These are phyloP conservation scores for Exophiala spinifera DNA, from an alignment of 2,329 filamentous ascomycete genomes.

Conservation along the genomic window DNA sequence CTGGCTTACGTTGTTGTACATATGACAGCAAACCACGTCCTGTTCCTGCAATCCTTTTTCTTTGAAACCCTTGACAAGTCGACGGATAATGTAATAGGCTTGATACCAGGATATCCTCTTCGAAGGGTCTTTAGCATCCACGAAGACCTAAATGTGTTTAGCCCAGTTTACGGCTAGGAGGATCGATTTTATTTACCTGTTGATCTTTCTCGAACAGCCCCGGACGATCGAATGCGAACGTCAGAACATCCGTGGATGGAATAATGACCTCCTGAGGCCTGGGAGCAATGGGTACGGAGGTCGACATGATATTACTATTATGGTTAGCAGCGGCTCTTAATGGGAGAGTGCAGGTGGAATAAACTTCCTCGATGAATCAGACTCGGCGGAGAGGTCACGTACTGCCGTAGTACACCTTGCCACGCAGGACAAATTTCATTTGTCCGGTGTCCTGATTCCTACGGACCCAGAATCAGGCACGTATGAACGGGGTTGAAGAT, in stretches of 20 bases:
- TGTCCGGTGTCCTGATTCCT: not conserved
- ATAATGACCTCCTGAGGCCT: constrained; percentile 4
- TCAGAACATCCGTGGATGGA: constrained; percentile 35
- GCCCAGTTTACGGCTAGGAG: not conserved
- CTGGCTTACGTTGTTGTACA: constrained; percentile 41
- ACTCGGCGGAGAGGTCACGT: not conserved
- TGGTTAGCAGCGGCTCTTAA: not conserved
- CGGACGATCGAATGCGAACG: too few relatives aligned
- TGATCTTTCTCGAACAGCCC: constrained; percentile 36
- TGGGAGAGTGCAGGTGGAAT: not conserved
- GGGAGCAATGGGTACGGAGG: constrained; percentile 11
- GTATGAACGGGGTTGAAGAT: not conserved
- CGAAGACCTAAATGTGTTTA: constrained; percentile 34
- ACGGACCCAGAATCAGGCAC: not conserved
- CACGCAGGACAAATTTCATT: not conserved
- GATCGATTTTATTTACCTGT: constrained; percentile 26
- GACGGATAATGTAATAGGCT: constrained; percentile 37
- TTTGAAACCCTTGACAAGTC: constrained; percentile 41
- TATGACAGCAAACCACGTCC: constrained; percentile 43
- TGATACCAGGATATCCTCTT: constrained; percentile 37
- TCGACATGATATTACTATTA: not conserved
- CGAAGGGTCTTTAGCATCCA: constrained; percentile 42
- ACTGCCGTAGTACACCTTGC: not conserved
- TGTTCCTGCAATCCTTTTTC: constrained; percentile 38
- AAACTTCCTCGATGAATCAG: not conserved